Percentiles rank a stretch among this genome's conserved stretches.
Conservation (phyloP, 139 green algal species). For the Volvox reticuliferus region DNA sequence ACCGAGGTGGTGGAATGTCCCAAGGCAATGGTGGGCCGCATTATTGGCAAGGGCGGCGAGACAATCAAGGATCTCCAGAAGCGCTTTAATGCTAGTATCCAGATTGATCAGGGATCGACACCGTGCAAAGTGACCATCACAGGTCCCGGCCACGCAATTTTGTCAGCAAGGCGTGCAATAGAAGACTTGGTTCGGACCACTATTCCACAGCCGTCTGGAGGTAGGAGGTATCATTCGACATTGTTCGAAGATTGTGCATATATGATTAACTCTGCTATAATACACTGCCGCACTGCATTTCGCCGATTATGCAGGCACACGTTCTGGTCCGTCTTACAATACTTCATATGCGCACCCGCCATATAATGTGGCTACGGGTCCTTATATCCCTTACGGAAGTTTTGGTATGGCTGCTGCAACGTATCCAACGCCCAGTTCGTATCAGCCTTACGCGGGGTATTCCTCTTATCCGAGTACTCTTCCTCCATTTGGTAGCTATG, state of each 20-base stretch:
- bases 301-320: neutral
- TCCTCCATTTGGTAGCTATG: constrained; percentile 43
- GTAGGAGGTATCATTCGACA: neutral
- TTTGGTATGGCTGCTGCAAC: neutral
- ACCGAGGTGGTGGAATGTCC: constrained; percentile 85
- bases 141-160: constrained; percentile 68
- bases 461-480: constrained; percentile 13
- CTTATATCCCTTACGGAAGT: neutral
- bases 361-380: neutral
- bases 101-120: constrained; percentile 87
- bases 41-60: constrained; percentile 96
- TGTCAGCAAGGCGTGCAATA: constrained; percentile 54
- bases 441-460: constrained; percentile 31
- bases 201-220: neutral
- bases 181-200: constrained; percentile 52
- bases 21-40: constrained; percentile 91
- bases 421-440: neutral
- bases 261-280: neutral
- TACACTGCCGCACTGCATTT: too few species aligned
- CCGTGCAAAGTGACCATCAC: constrained; percentile 91
- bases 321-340: neutral
- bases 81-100: constrained; percentile 84
- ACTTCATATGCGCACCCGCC: neutral
- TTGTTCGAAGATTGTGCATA: too few species aligned
- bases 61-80: constrained; percentile 95